phyloP scores from a whole-genome alignment of 179 eudicot species.

The Silene coronaria region DNA sequence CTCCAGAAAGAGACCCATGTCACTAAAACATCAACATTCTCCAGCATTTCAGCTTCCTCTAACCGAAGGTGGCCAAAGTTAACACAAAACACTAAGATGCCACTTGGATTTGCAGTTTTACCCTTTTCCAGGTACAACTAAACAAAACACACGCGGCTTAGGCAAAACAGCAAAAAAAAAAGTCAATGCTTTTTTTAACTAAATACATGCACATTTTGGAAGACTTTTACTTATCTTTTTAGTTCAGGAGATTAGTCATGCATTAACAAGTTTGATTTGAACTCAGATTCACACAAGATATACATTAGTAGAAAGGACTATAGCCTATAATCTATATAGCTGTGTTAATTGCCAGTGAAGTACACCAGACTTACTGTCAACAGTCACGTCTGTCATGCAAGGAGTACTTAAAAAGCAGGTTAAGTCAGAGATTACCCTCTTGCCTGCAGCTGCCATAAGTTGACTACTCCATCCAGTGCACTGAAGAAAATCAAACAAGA shows the following conservation, averaged over 20 bases:
- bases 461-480: conserved; percentile 85
- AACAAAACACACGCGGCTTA: not conserved
- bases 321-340: not conserved
- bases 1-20: not conserved
- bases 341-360: no score
- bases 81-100: not conserved
- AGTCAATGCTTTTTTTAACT: not conserved
- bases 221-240: not conserved
- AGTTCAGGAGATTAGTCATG: not conserved
- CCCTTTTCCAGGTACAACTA: not conserved
- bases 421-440: conserved; percentile 51
- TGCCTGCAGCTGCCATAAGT: conserved; percentile 85
- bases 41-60: not conserved
- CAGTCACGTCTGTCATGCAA: not conserved
- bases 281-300: not conserved
- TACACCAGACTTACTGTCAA: no score
- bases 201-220: not conserved
- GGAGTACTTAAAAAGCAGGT: conserved; percentile 2
- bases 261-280: not conserved
- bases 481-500: conserved; percentile 41
- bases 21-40: not conserved
- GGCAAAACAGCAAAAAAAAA: not conserved
- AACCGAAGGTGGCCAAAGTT: not conserved
- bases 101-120: not conserved
- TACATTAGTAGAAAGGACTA: not conserved